Base-by-base conservation (phyloP, 2,329 filamentous ascomycete genomes). In the Rugonectria rugulosa region DNA sequence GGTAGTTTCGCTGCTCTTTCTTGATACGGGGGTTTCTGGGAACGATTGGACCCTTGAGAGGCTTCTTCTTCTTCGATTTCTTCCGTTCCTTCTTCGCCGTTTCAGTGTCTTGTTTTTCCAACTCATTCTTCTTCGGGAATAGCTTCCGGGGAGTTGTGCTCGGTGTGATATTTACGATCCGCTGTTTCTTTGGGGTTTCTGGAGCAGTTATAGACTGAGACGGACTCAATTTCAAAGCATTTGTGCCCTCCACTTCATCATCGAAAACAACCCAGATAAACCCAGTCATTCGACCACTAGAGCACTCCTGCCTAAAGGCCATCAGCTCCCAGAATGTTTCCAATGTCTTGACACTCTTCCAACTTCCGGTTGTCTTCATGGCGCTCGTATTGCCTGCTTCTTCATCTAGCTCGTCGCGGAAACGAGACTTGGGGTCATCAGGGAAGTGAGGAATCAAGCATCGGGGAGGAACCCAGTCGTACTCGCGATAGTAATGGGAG, bases 261-360 rank as follows among this genome's bases (percentile, higher is more conserved):
- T 92, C 88, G 62, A 97, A 89, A 0, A 97, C 88, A 21, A 97
- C 77, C 94, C 96, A 99, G 21, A 98, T 81, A 64, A 99, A 99
- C 0, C 96, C 96, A 0, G 97, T 96, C 68, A 97, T 81, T 15
- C 93, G 83, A 0, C 95, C 96, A 27, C 92, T 91, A 1, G 93
- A 97, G 69, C 95, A 99, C 70, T 99, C 95, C 71, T 98, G 95
- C 53, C 95, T 83, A 70, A 91, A 98, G 0, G 93, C 89, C 94
- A 99, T 98, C 83, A 96, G 90, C 59, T 99, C 95, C 95, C 95
- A 99, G 69, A 99, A 99, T 64, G 93, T 88, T n/a, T 93, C 90
- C 34, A 99, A 77, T 0, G 87, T 90, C 70, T 83, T 88, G 20
- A 97, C 87, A 56, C 89, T 92, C 70, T 87, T 90, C 95, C 95